phyloP scores from a whole-genome alignment of 768 basidiomycete genomes.

The Mycena polygramma region DNA sequence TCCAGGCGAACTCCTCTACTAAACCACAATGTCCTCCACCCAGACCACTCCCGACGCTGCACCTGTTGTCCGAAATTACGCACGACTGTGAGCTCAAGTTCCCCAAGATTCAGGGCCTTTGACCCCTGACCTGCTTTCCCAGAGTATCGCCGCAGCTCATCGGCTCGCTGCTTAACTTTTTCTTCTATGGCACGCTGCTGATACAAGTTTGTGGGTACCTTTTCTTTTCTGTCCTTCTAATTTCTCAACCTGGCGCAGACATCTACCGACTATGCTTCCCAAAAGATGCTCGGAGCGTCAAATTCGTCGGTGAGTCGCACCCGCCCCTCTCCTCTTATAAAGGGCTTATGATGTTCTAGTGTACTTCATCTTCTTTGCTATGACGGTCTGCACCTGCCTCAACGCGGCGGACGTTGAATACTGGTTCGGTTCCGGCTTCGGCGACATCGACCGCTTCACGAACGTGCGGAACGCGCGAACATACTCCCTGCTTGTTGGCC shows the following conservation, averaged over 20 bases:
- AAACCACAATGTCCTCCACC: neutral
- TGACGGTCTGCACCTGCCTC: slow-evolving; percentile 17
- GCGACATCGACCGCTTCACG: slow-evolving; percentile 25
- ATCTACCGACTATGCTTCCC: slow-evolving; percentile 31
- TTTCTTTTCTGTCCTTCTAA: neutral
- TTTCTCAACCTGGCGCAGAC: slow-evolving; percentile 5
- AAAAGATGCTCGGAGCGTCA: slow-evolving; percentile 15
- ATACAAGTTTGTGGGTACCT: slow-evolving; percentile 27
- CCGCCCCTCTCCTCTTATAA: neutral
- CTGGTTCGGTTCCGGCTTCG: slow-evolving; percentile 30
- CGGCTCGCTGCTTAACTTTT: slow-evolving; percentile 30
- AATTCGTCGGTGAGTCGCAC: slow-evolving; percentile 19
- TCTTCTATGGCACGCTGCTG: slow-evolving; percentile 27
- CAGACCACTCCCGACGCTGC: neutral
- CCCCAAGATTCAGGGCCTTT: neutral
- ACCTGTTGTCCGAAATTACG: neutral
- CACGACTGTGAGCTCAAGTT: neutral
- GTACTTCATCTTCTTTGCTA: slow-evolving; percentile 29
- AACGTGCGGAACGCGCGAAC: slow-evolving; percentile 17
- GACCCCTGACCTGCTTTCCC: no score
- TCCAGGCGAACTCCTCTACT: neutral
- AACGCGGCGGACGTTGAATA: slow-evolving; percentile 20
- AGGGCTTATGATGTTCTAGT: neutral
- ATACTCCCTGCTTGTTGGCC: slow-evolving; percentile 25
- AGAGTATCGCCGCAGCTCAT: slow-evolving; percentile 28